A percentile compares a stretch with the other conserved stretches of the same genome.
Conservation (phyloP, 2,329 filamentous ascomycete species). For the Hypoxylon sp. region DNA sequence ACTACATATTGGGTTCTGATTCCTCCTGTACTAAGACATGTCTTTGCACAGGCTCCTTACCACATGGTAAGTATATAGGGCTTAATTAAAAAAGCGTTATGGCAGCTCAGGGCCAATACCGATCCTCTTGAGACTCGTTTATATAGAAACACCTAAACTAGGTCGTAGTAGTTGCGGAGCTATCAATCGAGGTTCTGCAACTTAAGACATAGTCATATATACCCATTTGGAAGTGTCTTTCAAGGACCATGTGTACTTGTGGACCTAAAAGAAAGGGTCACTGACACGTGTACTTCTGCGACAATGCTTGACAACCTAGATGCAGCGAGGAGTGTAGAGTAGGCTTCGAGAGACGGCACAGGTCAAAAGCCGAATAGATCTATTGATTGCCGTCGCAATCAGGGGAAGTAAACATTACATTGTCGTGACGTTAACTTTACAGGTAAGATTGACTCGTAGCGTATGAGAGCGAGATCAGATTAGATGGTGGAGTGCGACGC, state of each 20-base stretch:
- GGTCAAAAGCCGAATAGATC: background rate
- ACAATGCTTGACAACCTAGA: background rate
- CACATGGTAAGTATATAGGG: background rate
- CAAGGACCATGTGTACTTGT: conserved; percentile 3
- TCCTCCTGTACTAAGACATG: conserved; percentile 1
- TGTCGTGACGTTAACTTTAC: background rate
- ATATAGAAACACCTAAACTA: background rate
- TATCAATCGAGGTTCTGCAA: conserved; percentile 9
- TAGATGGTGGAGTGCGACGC: conserved; percentile 30
- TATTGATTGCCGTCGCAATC: background rate
- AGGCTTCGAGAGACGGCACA: background rate
- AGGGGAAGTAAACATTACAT: background rate
- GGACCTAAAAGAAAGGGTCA: background rate
- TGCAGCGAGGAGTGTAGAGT: background rate
- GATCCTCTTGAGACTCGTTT: background rate
- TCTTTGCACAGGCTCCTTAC: background rate
- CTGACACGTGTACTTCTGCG: conserved; percentile 2
- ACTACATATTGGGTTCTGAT: background rate
- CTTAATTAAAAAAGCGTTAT: background rate
- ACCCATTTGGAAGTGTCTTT: conserved; percentile 2
- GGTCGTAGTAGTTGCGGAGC: conserved; percentile 1
- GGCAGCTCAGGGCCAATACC: background rate
- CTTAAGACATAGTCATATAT: conserved; percentile 4
- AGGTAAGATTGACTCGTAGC: background rate
- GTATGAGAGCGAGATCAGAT: conserved; percentile 24